A percentile compares a stretch with the other conserved stretches of the same genome.
Conservation (phyloP, 176 grass and related monocot genomes). For the Sorghum bicolor region DNA sequence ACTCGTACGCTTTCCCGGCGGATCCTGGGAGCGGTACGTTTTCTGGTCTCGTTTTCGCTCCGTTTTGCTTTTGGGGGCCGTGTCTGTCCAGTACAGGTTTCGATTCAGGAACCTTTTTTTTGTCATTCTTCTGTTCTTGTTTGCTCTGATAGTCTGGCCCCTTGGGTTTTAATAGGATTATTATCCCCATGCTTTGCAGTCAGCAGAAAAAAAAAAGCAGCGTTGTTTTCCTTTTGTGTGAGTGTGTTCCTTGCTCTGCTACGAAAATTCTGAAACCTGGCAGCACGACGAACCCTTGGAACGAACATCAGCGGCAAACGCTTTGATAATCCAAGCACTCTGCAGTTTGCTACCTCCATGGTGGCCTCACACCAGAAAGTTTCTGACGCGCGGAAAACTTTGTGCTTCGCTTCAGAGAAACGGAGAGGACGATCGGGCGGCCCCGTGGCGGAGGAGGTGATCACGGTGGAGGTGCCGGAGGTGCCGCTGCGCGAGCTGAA, state of each 20-base stretch:
- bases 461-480: conserved; percentile 41
- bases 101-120: not conserved
- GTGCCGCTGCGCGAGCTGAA: conserved; percentile 44
- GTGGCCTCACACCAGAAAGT: no score
- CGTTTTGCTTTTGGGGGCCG: not conserved
- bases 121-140: not conserved
- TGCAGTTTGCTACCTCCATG: no score
- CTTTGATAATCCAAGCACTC: no score
- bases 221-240: not conserved
- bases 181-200: not conserved
- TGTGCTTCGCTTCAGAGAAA: not conserved
- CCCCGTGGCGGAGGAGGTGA: conserved; percentile 13
- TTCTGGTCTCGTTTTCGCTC: not conserved
- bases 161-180: not conserved
- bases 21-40: not conserved
- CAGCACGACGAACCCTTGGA: not conserved
- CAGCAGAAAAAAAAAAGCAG: not conserved
- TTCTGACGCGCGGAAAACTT: not conserved
- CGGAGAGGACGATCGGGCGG: not conserved
- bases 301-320: not conserved
- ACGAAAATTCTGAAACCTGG: not conserved
- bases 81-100: not conserved
- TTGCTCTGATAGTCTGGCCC: not conserved
- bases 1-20: conserved; percentile 11
- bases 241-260: not conserved